These are phyloP conservation scores for Candida tropicalis DNA, from an alignment of 1,139 yeast species.

Conservation along the genomic window DNA sequence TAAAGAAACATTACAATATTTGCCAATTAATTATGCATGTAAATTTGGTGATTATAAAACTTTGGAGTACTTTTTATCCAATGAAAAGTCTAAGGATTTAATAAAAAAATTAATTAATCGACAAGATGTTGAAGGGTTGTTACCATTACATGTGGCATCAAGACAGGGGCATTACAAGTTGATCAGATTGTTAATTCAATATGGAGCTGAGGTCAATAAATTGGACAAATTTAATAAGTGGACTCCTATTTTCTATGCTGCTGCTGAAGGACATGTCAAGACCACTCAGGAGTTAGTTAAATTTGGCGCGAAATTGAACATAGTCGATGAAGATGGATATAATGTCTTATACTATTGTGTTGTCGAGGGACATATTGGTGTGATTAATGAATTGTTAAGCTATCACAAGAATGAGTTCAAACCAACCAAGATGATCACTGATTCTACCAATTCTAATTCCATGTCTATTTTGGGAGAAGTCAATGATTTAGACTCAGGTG, in stretches of 20 bases:
- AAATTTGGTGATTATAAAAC: slow-evolving; percentile 77
- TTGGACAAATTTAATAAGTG: slow-evolving; percentile 86
- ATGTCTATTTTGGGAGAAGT: slow-evolving; percentile 35
- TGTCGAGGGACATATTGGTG: slow-evolving; percentile 88
- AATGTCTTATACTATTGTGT: slow-evolving; percentile 88
- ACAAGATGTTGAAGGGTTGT: slow-evolving; percentile 84
- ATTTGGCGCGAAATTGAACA: slow-evolving; percentile 69
- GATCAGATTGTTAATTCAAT: slow-evolving; percentile 64
- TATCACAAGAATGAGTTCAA: slow-evolving; percentile 20
- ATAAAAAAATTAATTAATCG: slow-evolving; percentile 36
- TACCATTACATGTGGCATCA: slow-evolving; percentile 87
- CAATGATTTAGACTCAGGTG: slow-evolving; percentile 8
- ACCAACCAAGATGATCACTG: slow-evolving; percentile 1
- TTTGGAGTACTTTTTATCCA: slow-evolving; percentile 57
- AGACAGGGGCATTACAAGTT: slow-evolving; percentile 76
- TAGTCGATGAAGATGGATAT: slow-evolving; percentile 82
- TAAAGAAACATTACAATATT: slow-evolving; percentile 58
- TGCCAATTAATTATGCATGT: slow-evolving; percentile 90
- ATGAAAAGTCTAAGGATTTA: slow-evolving; percentile 27
- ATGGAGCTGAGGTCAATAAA: slow-evolving; percentile 80
- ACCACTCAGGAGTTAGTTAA: slow-evolving; percentile 73
- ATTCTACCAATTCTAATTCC: slow-evolving; percentile 11
- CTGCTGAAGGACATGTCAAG: slow-evolving; percentile 76
- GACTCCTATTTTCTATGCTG: slow-evolving; percentile 93
- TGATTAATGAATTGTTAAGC: slow-evolving; percentile 64